Evolutionary conservation across 495 filamentous ascomycete genomes (phyloP).

Genomic region (Daldinia grandis): DNA sequence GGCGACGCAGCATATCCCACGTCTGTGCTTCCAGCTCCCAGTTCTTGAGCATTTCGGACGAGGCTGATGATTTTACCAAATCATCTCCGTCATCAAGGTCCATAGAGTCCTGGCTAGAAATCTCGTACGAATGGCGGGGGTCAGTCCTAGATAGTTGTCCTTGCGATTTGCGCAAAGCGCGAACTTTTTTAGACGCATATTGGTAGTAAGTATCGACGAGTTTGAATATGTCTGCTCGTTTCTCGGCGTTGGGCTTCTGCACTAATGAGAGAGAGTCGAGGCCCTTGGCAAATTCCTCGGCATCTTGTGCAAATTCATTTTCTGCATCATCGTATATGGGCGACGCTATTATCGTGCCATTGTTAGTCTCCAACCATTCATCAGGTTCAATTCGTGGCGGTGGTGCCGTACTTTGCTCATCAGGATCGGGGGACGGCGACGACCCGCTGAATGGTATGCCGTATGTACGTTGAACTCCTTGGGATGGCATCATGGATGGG

Average conservation of each 20-base stretch:
- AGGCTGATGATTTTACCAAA: conserved; percentile 43
- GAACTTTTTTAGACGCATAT: conserved; percentile 50
- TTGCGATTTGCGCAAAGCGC: conserved; percentile 48
- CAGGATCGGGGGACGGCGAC: conserved; percentile 24
- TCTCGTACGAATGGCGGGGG: conserved; percentile 55
- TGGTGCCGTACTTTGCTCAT: conserved; percentile 37
- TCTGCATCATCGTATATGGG: conserved; percentile 29
- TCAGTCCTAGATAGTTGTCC: conserved; percentile 20
- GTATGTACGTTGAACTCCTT: conserved; percentile 15
- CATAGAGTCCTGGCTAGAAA: conserved; percentile 68
- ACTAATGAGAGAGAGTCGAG: conserved; percentile 52
- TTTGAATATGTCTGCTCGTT: conserved; percentile 53
- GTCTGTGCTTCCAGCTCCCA: conserved; percentile 77
- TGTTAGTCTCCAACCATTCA: conserved; percentile 26
- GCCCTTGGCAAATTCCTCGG: conserved; percentile 56
- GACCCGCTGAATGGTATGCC: conserved; percentile 31
- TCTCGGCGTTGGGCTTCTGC: conserved; percentile 47
- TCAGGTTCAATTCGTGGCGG: conserved; percentile 20
- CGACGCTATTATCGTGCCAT: conserved; percentile 13
- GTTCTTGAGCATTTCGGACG: conserved; percentile 47
- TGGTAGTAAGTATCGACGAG: conserved; percentile 56
- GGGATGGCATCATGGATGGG: conserved; percentile 32
- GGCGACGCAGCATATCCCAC: conserved; percentile 80
- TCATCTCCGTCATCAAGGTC: conserved; percentile 63
- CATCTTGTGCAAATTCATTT: conserved; percentile 50